Evolutionary conservation across 2,329 filamentous ascomycete genomes (phyloP), one percentile per base, ranked within the genome.

Genomic region (Sporothrix dimorphospora): DNA sequence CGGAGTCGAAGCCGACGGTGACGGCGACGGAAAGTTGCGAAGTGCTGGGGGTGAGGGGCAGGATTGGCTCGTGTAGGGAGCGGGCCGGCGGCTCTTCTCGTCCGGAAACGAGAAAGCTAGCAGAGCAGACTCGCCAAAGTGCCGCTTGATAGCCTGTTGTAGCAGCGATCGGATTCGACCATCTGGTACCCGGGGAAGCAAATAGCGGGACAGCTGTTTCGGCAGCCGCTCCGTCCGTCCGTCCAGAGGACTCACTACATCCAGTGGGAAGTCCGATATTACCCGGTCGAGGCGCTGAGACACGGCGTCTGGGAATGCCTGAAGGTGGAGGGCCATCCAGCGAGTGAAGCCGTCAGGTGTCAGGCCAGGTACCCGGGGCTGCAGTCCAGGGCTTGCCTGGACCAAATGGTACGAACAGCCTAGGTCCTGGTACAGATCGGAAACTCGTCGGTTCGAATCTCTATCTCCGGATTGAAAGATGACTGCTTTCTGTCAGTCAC

Each of bases 291-390:
- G 83, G 11, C 94, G 88, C 55, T 87, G 85, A 72, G 89, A 91
- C 79, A 97, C 94, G 63, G 88, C 85, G 53, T 94, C 90, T 0
- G 94, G 94, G 75, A 94, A 90, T 0, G 93, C 92, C 75, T 89
- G 87, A 49, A 95, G 91, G 79, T 93, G 87, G 51, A 88, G 84
- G 1, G 88, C 90, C 83, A 92, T 89, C 90, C 93, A 97, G 70
- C 84, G 84, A 68, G 87, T 85, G 77, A 93, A 93, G 1, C 91
- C 91, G n/a, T 83, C 79, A 0, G 89, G 87, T 0, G 91, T 93
- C 30, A 94, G 81, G 1, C 86, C 88, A 0, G 91, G 91, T 34
- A 91, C 84, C 51, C 84, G 83, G 4, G 91, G 90, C 65, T 84
- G 82, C 42, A 86, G 83, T 24, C 83, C 82, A 2, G 83, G 77